Evolutionary conservation across 352 stramenopile species (phyloP).

Genomic region (Phytophthora europaea): DNA sequence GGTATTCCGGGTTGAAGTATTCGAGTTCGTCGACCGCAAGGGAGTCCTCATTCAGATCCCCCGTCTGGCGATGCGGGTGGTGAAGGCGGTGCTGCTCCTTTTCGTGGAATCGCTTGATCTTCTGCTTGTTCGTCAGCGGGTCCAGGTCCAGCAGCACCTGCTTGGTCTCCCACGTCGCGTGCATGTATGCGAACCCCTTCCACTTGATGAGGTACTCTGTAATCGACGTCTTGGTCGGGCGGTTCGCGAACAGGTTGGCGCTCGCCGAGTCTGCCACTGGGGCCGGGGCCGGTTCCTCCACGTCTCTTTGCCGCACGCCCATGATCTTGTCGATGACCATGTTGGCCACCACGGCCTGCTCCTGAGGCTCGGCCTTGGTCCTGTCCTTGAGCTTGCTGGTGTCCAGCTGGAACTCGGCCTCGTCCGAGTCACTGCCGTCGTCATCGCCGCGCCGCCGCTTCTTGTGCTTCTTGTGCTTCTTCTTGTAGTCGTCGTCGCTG

Average conservation of each 20-base stretch:
- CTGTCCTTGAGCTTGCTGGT: constrained; percentile 44
- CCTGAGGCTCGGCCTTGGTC: constrained; percentile 19
- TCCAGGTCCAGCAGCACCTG: constrained; percentile 85
- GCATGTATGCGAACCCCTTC: constrained; percentile 92
- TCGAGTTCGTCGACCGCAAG: constrained; percentile 67
- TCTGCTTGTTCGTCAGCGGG: constrained; percentile 86
- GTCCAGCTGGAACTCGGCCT: constrained; percentile 50
- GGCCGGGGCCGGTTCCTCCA: constrained; percentile 37
- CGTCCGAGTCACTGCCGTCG: constrained; percentile 57
- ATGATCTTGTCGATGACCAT: constrained; percentile 94
- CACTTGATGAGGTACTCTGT: constrained; percentile 93
- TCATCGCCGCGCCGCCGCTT: constrained; percentile 38
- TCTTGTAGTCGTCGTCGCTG: constrained; percentile 55
- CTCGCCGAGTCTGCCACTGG: constrained; percentile 37
- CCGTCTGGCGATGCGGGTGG: constrained; percentile 54
- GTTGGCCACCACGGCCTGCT: constrained; percentile 24
- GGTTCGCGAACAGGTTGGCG: constrained; percentile 51
- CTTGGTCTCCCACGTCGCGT: constrained; percentile 86
- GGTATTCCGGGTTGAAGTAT: constrained; percentile 93
- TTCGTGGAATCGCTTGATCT: constrained; percentile 90
- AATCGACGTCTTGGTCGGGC: constrained; percentile 45
- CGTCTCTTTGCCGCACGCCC: constrained; percentile 66
- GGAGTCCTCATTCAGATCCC: constrained; percentile 47
- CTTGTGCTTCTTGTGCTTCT: constrained; percentile 36
- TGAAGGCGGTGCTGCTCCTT: constrained; percentile 69